Conservation (phyloP, 1,139 yeast genomes). For the Taphrina deformans region DNA sequence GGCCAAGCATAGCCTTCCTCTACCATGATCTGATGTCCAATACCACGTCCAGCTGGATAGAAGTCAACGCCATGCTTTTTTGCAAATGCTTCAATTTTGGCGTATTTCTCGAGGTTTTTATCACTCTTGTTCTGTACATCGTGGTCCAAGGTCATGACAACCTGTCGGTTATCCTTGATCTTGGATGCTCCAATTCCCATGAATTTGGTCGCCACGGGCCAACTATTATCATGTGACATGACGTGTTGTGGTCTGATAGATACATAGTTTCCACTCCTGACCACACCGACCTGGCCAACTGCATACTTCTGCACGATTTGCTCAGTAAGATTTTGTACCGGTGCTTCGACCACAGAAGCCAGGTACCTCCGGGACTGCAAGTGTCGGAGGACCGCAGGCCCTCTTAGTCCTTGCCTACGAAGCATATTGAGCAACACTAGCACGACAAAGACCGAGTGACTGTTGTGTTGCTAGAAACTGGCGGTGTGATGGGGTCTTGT, state of each 20-base stretch:
- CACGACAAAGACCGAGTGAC: not conserved
- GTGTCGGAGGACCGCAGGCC: not conserved
- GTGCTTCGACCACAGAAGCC: constrained; percentile 21
- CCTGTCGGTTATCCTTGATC: constrained; percentile 81
- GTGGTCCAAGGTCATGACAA: constrained; percentile 94
- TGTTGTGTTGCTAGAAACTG: not conserved
- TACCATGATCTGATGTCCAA: constrained; percentile 98
- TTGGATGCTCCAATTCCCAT: constrained; percentile 88
- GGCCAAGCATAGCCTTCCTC: constrained; percentile 99
- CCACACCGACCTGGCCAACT: constrained; percentile 68
- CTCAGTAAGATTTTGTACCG: constrained; percentile 60
- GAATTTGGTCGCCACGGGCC: constrained; percentile 98
- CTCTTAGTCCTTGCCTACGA: not conserved
- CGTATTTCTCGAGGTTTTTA: constrained; percentile 81
- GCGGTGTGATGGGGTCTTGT: not conserved
- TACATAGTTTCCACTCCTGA: constrained; percentile 89
- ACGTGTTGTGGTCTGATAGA: constrained; percentile 94
- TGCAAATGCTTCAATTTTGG: constrained; percentile 85
- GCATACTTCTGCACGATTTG: constrained; percentile 93
- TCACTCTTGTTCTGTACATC: constrained; percentile 93
- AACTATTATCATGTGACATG: constrained; percentile 97
- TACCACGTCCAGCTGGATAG: constrained; percentile 98
- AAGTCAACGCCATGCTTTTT: constrained; percentile 90
- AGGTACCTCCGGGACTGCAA: not conserved
- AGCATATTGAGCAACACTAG: not conserved